Base-by-base conservation (phyloP, 169 alveolate genomes). In the Plasmodium billcollinsi region DNA sequence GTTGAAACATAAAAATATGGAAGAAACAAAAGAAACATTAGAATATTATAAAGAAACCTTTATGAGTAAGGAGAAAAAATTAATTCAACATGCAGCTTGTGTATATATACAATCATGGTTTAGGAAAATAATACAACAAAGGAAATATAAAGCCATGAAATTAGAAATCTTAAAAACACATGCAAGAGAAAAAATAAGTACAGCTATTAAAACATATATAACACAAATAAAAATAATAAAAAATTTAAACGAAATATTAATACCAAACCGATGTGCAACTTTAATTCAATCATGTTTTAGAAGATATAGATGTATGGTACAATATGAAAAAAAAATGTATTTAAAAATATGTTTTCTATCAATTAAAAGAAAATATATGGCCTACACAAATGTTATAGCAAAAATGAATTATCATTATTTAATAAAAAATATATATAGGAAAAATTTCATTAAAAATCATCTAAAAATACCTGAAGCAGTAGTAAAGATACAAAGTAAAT, bases 311-410 rank as follows among this genome's bases (percentile, higher is more conserved):
- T 72, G 88, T 86, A 20, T 86, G 18, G 62, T 9, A 39, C 62
- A 70, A 49, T 86, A 29, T 58, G 75, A 73, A 52, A 65, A 86
- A 86, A 86, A 86, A 39, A 49, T 86, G 26, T 62, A 71, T 73
- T 59, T 86, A 54, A 86, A 86, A 72, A 86, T 86, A 14, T 86
- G 92, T 66, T 86, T 86, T 58, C 39, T 86, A 49, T 86, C 92
- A 45, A 86, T 86, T 29, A 86, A 72, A 67, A 59, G 92, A 86
- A 86, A 86, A 56, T 86, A 86, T 56, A 3, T 59, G 24, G 62
- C 74, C 3, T 86, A 86, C 20, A 45, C 74, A 8, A 86, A 67
- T 47, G 75, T 72, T 26, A 47, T 72, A 12, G 59, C 75, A 33
- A 70, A 86, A 67, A 72, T 86, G 52, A 86, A 70, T 86, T 73